Percentiles rank a stretch among this genome's conserved stretches.
These are phyloP conservation scores for Petunia axillaris DNA, from an alignment of 257 asterid genomes.

Conservation along the genomic window DNA sequence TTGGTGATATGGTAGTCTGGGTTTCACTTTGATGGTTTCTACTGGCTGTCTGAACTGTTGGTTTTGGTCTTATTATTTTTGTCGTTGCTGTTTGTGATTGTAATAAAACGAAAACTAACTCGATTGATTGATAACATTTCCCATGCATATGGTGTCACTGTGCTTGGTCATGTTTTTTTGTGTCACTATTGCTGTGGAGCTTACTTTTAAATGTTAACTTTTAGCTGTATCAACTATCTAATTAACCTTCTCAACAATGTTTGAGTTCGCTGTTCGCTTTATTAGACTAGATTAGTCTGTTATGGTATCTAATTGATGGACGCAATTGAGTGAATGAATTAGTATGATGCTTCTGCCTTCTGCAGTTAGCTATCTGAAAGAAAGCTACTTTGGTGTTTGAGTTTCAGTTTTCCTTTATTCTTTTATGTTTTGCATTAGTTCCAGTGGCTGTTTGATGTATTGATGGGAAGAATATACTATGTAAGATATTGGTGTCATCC, in stretches of 20 bases:
- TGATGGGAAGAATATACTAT: neutral
- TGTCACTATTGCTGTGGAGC: neutral
- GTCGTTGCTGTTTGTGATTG: neutral
- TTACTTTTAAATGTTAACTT: neutral
- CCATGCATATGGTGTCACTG: neutral
- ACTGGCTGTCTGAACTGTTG: neutral
- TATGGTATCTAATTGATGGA: neutral
- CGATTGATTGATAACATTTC: neutral
- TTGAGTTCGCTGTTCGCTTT: neutral
- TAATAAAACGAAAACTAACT: neutral
- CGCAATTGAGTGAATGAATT: neutral
- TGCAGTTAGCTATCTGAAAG: neutral
- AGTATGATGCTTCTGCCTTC: constrained; percentile 6
- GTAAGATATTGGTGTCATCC: neutral
- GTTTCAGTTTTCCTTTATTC: neutral
- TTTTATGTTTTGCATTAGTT: neutral
- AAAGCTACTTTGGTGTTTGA: neutral
- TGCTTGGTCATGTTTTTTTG: constrained; percentile 6
- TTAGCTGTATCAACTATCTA: neutral
- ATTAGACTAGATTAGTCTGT: neutral
- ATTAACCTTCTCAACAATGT: constrained; percentile 3
- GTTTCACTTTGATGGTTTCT: neutral
- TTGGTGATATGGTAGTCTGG: neutral
- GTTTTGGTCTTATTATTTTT: neutral
- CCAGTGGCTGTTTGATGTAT: neutral